These are phyloP conservation scores for Coemansia aciculifera DNA, from an alignment of 192 early-diverging fungal genomes.

Conservation along the genomic window DNA sequence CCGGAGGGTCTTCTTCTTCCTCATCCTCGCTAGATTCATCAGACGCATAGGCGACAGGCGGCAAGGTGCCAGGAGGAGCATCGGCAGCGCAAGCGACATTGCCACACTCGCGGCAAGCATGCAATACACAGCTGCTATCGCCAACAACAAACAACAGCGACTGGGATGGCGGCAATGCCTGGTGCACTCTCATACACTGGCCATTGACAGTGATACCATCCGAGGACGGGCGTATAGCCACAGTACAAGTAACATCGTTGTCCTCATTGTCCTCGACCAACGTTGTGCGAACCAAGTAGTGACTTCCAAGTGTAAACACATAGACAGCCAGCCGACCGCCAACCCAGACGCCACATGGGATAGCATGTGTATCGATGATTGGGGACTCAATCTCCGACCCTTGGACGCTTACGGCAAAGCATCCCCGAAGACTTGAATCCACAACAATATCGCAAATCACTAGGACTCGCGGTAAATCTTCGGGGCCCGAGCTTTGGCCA, in stretches of 20 bases:
- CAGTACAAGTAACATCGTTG: neutral
- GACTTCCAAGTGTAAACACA: constrained; percentile 19
- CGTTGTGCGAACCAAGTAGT: constrained; percentile 25
- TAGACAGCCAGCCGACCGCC: constrained; percentile 22
- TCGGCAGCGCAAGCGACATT: constrained; percentile 13
- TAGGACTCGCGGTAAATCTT: neutral
- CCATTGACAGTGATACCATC: constrained; percentile 16
- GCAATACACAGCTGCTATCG: constrained; percentile 7
- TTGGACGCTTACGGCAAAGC: constrained; percentile 24
- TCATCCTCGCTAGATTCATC: constrained; percentile 16
- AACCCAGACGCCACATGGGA: constrained; percentile 17
- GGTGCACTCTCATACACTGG: constrained; percentile 41
- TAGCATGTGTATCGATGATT: neutral
- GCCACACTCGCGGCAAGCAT: constrained; percentile 26
- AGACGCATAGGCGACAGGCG: constrained; percentile 16
- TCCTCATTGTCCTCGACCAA: constrained; percentile 7
- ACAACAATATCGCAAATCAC: constrained; percentile 44
- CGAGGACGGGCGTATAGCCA: neutral
- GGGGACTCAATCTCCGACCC: neutral
- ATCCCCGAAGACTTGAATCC: constrained; percentile 9
- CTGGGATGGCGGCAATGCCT: constrained; percentile 8
- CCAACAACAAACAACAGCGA: constrained; percentile 35
- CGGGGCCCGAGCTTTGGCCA: constrained; percentile 10
- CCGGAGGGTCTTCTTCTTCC: neutral
- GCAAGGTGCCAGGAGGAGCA: neutral